These are phyloP conservation scores for Amphirosellinia nigrospora DNA, from an alignment of 495 filamentous ascomycete species.

Conservation along the genomic window DNA sequence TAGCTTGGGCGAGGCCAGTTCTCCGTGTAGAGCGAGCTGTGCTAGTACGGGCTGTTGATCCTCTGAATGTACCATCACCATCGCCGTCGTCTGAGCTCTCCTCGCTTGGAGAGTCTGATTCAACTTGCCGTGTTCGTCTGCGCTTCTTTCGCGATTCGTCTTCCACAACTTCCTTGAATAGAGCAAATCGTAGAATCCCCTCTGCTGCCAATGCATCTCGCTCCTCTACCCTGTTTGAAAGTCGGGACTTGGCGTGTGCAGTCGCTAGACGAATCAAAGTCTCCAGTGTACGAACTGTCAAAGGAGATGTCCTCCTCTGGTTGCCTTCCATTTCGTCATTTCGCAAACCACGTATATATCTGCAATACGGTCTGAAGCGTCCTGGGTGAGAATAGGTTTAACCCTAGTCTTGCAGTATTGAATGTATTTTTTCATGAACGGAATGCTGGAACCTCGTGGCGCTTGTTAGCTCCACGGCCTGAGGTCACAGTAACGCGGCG, in stretches of 20 bases:
- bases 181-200: constrained; percentile 87
- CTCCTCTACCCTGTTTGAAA: constrained; percentile 92
- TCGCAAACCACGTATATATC: constrained; percentile 88
- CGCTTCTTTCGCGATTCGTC: constrained; percentile 81
- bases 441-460: constrained; percentile 90
- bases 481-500: constrained; percentile 78
- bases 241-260: constrained; percentile 90
- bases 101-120: constrained; percentile 43
- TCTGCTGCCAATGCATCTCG: constrained; percentile 89
- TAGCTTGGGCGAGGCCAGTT: constrained; percentile 33
- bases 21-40: constrained; percentile 38
- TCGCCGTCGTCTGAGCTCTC: constrained; percentile 48
- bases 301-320: constrained; percentile 89
- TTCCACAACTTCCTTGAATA: constrained; percentile 97
- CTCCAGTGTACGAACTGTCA: constrained; percentile 97
- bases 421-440: constrained; percentile 99
- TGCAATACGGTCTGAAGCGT: constrained; percentile 90
- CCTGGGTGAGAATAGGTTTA: constrained; percentile 90
- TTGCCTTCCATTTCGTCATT: constrained; percentile 97
- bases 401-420: constrained; percentile 95
- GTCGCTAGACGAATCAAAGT: constrained; percentile 97
- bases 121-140: constrained; percentile 56
- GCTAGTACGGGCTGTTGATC: constrained; percentile 34
- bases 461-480: constrained; percentile 73
- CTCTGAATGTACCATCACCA: constrained; percentile 36